These are phyloP conservation scores for Porodaedalea pini DNA, from an alignment of 1,284 basidiomycete genomes.

Conservation along the genomic window DNA sequence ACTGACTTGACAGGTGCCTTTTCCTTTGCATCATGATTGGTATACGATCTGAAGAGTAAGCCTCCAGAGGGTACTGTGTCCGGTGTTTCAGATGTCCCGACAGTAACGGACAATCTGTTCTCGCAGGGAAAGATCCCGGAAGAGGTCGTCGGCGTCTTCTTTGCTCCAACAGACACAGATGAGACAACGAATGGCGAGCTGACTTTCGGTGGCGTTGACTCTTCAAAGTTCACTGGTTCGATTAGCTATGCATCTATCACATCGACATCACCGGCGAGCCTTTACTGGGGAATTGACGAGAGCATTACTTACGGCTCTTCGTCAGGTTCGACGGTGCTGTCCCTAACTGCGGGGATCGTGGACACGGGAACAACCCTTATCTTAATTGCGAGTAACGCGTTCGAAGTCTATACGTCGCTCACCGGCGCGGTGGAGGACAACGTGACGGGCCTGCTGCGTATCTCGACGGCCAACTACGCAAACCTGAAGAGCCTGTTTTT, in stretches of 20 bases:
- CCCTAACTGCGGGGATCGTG: constrained; percentile 23
- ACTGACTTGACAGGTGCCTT: neutral
- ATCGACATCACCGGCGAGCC: constrained; percentile 25
- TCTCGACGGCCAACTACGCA: constrained; percentile 7
- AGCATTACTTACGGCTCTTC: constrained; percentile 27
- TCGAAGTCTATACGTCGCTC: constrained; percentile 13
- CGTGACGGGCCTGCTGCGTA: constrained; percentile 21
- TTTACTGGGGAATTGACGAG: constrained; percentile 36
- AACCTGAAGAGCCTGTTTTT: constrained; percentile 22
- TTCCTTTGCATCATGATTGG: constrained; percentile 10
- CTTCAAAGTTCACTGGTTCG: constrained; percentile 14
- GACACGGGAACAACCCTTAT: constrained; percentile 26
- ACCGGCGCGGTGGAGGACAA: constrained; percentile 20
- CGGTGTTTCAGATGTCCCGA: constrained; percentile 20
- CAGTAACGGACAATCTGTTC: constrained; percentile 24
- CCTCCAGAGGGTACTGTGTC: constrained; percentile 28
- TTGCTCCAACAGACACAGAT: constrained; percentile 12
- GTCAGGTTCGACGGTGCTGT: constrained; percentile 15
- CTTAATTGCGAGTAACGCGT: constrained; percentile 21
- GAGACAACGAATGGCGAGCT: constrained; percentile 16
- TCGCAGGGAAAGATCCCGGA: constrained; percentile 2
- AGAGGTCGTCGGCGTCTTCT: constrained; percentile 9
- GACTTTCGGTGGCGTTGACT: constrained; percentile 20
- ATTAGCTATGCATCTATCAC: constrained; percentile 17
- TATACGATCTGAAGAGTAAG: constrained; percentile 6